These are phyloP conservation scores for Acanthamoeba healyi DNA, from an alignment of 208 protist species.

Conservation along the genomic window DNA sequence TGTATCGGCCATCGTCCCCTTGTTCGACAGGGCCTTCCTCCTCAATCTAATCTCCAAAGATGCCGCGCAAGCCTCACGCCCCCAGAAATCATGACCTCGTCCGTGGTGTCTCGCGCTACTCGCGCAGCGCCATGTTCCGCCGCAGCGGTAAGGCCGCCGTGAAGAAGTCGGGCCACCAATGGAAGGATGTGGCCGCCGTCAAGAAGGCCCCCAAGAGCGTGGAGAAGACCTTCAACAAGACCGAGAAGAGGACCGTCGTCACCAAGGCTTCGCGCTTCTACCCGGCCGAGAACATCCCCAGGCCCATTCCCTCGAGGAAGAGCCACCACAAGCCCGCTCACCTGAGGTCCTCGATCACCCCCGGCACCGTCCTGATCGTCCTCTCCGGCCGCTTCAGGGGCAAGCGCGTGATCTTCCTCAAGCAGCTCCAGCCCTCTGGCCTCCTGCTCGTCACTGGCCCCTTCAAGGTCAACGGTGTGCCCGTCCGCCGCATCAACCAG, in stretches of 20 bases:
- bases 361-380: slow-evolving; percentile 96
- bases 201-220: neutral
- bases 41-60: slow-evolving; percentile 16
- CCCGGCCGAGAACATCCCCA: slow-evolving; percentile 79
- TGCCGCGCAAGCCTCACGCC: slow-evolving; percentile 63
- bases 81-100: slow-evolving; percentile 28
- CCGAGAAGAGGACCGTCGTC: neutral
- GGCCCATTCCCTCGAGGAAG: slow-evolving; percentile 78
- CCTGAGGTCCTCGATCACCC: slow-evolving; percentile 89
- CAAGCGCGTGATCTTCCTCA: slow-evolving; percentile 98
- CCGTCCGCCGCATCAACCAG: slow-evolving; percentile 97
- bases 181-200: neutral
- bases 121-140: slow-evolving; percentile 53
- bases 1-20: slow-evolving; percentile 13
- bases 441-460: slow-evolving; percentile 97
- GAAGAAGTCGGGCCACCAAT: slow-evolving; percentile 31
- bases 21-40: neutral
- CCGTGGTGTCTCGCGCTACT: neutral
- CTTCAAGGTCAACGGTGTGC: slow-evolving; percentile 97
- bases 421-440: slow-evolving; percentile 96
- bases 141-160: slow-evolving; percentile 8
- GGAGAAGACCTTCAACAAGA: slow-evolving; percentile 74
- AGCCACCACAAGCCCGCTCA: slow-evolving; percentile 79
- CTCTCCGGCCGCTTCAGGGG: slow-evolving; percentile 97
- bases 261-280: slow-evolving; percentile 80